Conservation (phyloP, 2,329 filamentous ascomycete genomes). For the Myrmaecium sp. region DNA sequence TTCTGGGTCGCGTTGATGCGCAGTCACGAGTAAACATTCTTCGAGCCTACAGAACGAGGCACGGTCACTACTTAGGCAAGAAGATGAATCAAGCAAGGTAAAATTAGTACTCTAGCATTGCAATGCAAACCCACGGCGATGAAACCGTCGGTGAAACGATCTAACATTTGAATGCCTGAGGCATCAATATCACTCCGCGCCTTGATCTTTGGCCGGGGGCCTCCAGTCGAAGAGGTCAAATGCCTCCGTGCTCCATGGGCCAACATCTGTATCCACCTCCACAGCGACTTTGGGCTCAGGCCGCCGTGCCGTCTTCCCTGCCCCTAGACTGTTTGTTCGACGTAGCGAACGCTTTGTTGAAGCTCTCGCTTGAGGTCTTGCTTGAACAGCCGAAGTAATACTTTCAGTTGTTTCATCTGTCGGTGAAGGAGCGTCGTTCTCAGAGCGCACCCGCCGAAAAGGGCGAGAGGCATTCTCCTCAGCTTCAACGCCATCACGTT, state of each 20-base stretch:
- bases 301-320: too few relatives aligned
- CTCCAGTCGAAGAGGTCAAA: conserved; percentile 48
- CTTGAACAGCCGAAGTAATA: conserved; percentile 1
- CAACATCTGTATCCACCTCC: conserved; percentile 37
- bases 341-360: conserved; percentile 4
- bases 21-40: too few relatives aligned
- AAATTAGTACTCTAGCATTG: not conserved
- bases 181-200: not conserved
- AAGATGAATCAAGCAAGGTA: not conserved
- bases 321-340: too few relatives aligned
- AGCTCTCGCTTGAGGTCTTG: not conserved
- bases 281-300: too few relatives aligned
- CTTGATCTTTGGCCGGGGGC: conserved; percentile 21
- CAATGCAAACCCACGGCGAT: not conserved
- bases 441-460: conserved; percentile 5
- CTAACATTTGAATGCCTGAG: not conserved
- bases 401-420: not conserved
- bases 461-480: conserved; percentile 1
- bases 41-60: too few relatives aligned
- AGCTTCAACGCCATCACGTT: too few relatives aligned
- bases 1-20: not conserved
- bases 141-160: not conserved
- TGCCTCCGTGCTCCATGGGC: conserved; percentile 54
- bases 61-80: too few relatives aligned
- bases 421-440: conserved; percentile 1